Conservation (phyloP, 75 land plant species). For the Picea glauca region DNA sequence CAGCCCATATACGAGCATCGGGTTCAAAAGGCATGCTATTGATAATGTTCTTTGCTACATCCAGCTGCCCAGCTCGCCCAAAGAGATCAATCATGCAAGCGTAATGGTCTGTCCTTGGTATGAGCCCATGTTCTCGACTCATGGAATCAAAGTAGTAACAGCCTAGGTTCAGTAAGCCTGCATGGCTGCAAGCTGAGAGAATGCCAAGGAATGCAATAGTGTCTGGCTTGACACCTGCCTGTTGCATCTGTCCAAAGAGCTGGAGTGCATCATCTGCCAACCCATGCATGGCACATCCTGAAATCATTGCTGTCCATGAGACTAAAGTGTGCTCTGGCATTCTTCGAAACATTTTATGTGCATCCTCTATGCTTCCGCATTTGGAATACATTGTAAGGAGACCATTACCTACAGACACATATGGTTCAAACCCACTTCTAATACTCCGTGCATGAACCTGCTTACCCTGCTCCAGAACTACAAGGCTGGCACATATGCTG, state of each 20-base stretch:
- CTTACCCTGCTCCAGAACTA: slow-evolving; percentile 18
- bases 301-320: slow-evolving; percentile 56
- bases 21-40: slow-evolving; percentile 45
- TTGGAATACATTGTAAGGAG: slow-evolving; percentile 63
- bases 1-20: slow-evolving; percentile 58
- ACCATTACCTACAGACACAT: slow-evolving; percentile 31
- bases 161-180: slow-evolving; percentile 57
- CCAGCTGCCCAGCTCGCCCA: slow-evolving; percentile 46
- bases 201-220: slow-evolving; percentile 31
- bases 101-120: slow-evolving; percentile 52
- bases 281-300: slow-evolving; percentile 21
- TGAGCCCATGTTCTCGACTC: slow-evolving; percentile 19
- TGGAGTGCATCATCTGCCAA: slow-evolving; percentile 10
- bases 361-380: slow-evolving; percentile 27
- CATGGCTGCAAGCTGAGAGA: slow-evolving; percentile 66
- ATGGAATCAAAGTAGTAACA: slow-evolving; percentile 36
- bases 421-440: slow-evolving; percentile 33
- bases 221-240: slow-evolving; percentile 16
- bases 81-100: slow-evolving; percentile 64
- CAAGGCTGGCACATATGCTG: slow-evolving; percentile 31
- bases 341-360: slow-evolving; percentile 28
- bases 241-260: slow-evolving; percentile 12
- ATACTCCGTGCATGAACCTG: slow-evolving; percentile 31
- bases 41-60: slow-evolving; percentile 31
- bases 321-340: slow-evolving; percentile 33